Conservation (phyloP, 441 rosid species). For the Bruguiera hainesii region DNA sequence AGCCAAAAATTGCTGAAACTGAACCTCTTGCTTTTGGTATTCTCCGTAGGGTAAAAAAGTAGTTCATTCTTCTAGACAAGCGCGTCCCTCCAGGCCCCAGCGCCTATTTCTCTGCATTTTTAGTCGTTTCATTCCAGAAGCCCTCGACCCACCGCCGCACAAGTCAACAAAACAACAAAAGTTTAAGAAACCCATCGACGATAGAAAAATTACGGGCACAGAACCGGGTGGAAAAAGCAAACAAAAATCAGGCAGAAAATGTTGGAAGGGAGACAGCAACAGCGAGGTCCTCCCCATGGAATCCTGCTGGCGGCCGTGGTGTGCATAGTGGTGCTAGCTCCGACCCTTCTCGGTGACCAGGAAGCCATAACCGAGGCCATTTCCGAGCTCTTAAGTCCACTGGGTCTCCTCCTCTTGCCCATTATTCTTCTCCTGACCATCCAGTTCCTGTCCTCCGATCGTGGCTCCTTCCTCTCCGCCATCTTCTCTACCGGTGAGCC, state of each 20-base stretch:
- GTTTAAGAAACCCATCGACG: neutral
- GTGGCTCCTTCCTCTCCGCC: slow-evolving; percentile 56
- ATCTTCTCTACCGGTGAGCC: slow-evolving; percentile 77
- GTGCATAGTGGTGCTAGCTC: slow-evolving; percentile 61
- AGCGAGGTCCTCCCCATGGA: slow-evolving; percentile 76
- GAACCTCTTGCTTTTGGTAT: neutral
- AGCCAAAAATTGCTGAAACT: neutral
- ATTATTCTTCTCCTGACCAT: slow-evolving; percentile 69
- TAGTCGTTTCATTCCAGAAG: neutral
- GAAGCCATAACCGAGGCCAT: slow-evolving; percentile 81
- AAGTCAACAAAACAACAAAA: too few species aligned
- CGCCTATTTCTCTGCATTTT: neutral
- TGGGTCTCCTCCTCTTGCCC: slow-evolving; percentile 82
- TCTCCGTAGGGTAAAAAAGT: slow-evolving; percentile 1
- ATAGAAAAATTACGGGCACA: neutral
- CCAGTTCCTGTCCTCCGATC: slow-evolving; percentile 90
- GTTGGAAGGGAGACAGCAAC: slow-evolving; percentile 40
- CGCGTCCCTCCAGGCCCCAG: slow-evolving; percentile 9
- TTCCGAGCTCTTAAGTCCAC: slow-evolving; percentile 72
- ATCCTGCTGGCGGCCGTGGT: slow-evolving; percentile 77
- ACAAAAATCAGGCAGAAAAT: slow-evolving; percentile 9
- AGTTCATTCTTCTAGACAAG: neutral
- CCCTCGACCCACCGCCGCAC: too few species aligned
- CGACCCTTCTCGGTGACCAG: slow-evolving; percentile 77
- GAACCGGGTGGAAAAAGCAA: neutral